These are phyloP conservation scores for Tephrocybe sp. DNA, from an alignment of 768 basidiomycete species.

Conservation along the genomic window DNA sequence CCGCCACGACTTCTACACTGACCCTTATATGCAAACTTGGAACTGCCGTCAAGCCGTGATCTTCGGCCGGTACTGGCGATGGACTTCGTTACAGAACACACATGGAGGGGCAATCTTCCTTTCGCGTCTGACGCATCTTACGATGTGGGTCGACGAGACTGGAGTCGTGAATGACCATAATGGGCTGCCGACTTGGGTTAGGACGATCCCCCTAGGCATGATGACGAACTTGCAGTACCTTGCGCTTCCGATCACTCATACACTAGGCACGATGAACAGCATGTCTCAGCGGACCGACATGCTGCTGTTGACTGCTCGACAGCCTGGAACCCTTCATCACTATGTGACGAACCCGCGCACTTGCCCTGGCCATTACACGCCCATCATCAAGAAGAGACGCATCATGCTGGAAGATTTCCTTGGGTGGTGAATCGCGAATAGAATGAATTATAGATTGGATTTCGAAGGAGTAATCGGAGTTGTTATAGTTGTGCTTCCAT, in stretches of 20 bases:
- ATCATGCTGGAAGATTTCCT: too few relatives aligned
- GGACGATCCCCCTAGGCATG: not conserved
- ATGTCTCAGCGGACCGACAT: not conserved
- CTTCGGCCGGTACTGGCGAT: not conserved
- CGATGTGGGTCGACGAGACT: not conserved
- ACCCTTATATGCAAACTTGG: not conserved
- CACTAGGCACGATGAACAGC: not conserved
- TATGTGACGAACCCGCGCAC: too few relatives aligned
- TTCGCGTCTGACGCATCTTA: not conserved
- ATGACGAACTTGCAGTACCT: not conserved
- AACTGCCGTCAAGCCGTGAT: not conserved
- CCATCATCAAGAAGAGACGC: too few relatives aligned
- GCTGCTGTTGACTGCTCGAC: too few relatives aligned
- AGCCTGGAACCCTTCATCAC: too few relatives aligned
- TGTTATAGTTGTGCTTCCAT: too few relatives aligned
- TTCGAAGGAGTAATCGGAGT: too few relatives aligned
- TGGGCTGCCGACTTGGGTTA: not conserved
- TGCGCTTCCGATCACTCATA: not conserved
- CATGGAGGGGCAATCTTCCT: not conserved
- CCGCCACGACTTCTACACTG: not conserved
- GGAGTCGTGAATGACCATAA: not conserved
- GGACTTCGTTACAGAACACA: not conserved
- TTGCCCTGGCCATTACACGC: too few relatives aligned
- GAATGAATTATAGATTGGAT: too few relatives aligned
- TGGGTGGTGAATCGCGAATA: too few relatives aligned